A percentile compares a stretch with the other conserved stretches of the same genome.
Conservation (phyloP, 306 rosid genomes). For the Trifolium pratense region DNA sequence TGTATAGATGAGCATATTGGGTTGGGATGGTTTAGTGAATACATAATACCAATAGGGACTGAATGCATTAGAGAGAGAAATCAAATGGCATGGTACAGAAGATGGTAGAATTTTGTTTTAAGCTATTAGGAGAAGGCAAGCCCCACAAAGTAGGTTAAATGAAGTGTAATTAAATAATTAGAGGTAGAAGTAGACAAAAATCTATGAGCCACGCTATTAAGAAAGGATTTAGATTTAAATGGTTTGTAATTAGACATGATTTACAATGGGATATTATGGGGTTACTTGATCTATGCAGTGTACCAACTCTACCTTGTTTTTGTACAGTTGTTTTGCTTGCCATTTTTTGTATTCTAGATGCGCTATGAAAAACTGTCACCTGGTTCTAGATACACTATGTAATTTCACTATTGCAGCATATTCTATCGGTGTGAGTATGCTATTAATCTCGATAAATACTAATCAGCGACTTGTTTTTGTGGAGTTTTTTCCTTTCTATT, state of each 20-base stretch:
- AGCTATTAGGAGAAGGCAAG: conserved; percentile 1
- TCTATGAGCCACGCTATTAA: background rate
- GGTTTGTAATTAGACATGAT: conserved; percentile 3
- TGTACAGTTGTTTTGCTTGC: background rate
- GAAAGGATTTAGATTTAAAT: conserved; percentile 2
- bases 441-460: background rate
- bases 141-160: background rate
- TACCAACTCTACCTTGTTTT: background rate
- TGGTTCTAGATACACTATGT: background rate
- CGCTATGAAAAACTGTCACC: background rate
- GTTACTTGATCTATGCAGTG: background rate
- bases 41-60: background rate
- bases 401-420: conserved; percentile 29
- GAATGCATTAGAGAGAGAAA: conserved; percentile 15
- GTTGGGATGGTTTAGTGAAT: background rate
- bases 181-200: background rate
- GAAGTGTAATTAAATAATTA: background rate
- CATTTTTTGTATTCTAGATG: conserved; percentile 14
- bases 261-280: background rate
- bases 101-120: background rate
- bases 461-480: conserved; percentile 17
- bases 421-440: conserved; percentile 11
- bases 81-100: background rate
- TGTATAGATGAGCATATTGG: background rate
- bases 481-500: conserved; percentile 11